Evolutionary conservation across 2,329 filamentous ascomycete genomes (phyloP), one percentile per base, ranked within the genome.

Genomic region (Xylariaceae sp.): DNA sequence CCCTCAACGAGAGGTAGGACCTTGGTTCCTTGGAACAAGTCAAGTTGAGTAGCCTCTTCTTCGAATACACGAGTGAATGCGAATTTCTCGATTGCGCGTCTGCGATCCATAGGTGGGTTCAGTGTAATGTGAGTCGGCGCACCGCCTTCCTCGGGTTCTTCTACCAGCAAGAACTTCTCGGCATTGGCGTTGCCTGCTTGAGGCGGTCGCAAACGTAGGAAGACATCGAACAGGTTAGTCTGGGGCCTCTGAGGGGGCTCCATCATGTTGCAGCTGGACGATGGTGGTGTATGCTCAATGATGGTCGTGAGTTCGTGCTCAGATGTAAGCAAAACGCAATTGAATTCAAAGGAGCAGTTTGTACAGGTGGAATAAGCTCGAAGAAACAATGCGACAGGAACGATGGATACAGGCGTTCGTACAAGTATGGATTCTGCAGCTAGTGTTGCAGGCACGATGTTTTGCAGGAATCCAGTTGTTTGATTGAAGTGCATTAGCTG

Each of bases 41-140:
- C 90, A 28, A 94, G 76, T 67, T 99, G 94, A 6, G 82, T 83
- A 1, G 90, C 86, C 63, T 88, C 79, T 66, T 97, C 92, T 62
- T 95, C 88, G 62, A 97, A 97, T 1, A 99, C 91, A 56, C 84
- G 84, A 0, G 94, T 99, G 66, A 99, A 99, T 1, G 87, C 89
- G 68, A 97, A 99, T 67, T 88, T 90, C 70, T 99, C 94, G 34
- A 97, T 84, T 1, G 92, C 91, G 42, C 92, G 84, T 61, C 93
- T 89, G 51, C 93, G 82, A 56, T 97, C 93, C 57, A 85, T 88
- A 2, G 90, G 89, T 1, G 92, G 91, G 61, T 89, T 89, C 14
- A 92, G 71, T 0, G 85, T 89, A 58, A 92, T 87, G 66, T 90
- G 86, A 1, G 84, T 89, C 0, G 87, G 78, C 19, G 71, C 66